Evolutionary conservation across 495 filamentous ascomycete genomes (phyloP).

Genomic region (Aspergillus heteromorphus): DNA sequence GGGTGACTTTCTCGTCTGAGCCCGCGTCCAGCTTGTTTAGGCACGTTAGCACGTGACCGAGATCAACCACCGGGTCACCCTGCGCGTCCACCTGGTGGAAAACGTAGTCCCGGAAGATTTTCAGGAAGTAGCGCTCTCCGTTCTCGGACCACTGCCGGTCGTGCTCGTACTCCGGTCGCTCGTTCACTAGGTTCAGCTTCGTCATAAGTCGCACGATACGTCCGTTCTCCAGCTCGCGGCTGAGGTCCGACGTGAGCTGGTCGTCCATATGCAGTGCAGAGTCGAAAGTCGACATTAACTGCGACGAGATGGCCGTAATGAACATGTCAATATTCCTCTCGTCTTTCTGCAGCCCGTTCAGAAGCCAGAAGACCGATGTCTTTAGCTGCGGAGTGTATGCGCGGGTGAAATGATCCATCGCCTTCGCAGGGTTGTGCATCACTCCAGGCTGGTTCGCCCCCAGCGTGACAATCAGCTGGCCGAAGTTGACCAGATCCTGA

Average conservation of each 20-base stretch:
- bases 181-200: slow-evolving; percentile 80
- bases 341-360: slow-evolving; percentile 46
- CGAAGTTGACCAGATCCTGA: slow-evolving; percentile 83
- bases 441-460: slow-evolving; percentile 58
- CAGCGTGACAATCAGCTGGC: slow-evolving; percentile 73
- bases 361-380: slow-evolving; percentile 71
- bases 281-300: slow-evolving; percentile 67
- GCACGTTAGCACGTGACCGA: slow-evolving; percentile 77
- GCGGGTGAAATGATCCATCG: slow-evolving; percentile 66
- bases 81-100: slow-evolving; percentile 90
- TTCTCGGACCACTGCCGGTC: slow-evolving; percentile 78
- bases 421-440: slow-evolving; percentile 51
- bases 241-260: slow-evolving; percentile 61
- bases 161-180: slow-evolving; percentile 77
- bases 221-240: slow-evolving; percentile 85
- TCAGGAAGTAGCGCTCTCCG: slow-evolving; percentile 83
- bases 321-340: slow-evolving; percentile 73
- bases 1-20: slow-evolving; percentile 73
- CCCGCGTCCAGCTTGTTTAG: slow-evolving; percentile 92
- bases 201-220: slow-evolving; percentile 73
- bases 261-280: slow-evolving; percentile 70
- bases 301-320: slow-evolving; percentile 65
- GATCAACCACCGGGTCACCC: slow-evolving; percentile 71
- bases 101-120: slow-evolving; percentile 93
- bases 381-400: slow-evolving; percentile 69